These are phyloP conservation scores for Acaromyces ingoldii DNA, from an alignment of 1,284 basidiomycete genomes.

Conservation along the genomic window DNA sequence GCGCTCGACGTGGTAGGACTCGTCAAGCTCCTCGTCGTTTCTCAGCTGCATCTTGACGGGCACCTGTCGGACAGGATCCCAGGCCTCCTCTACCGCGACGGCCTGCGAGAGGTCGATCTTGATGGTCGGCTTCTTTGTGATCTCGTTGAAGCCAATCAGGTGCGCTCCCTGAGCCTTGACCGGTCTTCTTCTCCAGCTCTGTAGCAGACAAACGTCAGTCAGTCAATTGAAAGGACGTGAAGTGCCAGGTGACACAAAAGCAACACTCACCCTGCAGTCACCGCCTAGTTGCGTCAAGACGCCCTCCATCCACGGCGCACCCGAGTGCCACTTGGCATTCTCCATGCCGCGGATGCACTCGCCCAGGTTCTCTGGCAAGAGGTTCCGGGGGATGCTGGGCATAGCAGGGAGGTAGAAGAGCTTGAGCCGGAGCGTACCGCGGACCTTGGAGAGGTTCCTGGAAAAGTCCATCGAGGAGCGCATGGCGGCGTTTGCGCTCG, in stretches of 20 bases:
- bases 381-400: slow-evolving; percentile 69
- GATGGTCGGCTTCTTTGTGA: slow-evolving; percentile 82
- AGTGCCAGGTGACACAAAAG: background rate
- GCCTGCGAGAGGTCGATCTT: slow-evolving; percentile 88
- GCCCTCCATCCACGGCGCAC: slow-evolving; percentile 72
- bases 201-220: slow-evolving; percentile 5
- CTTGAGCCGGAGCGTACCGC: slow-evolving; percentile 44
- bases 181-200: slow-evolving; percentile 83
- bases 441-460: slow-evolving; percentile 29
- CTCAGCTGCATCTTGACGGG: background rate
- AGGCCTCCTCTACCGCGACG: slow-evolving; percentile 69
- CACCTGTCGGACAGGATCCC: slow-evolving; percentile 53
- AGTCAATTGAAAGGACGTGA: background rate
- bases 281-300: slow-evolving; percentile 88
- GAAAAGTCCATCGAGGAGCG: slow-evolving; percentile 31
- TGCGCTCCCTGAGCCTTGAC: slow-evolving; percentile 80
- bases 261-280: slow-evolving; percentile 69
- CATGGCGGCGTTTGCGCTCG: slow-evolving; percentile 8
- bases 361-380: slow-evolving; percentile 83
- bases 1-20: slow-evolving; percentile 65
- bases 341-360: slow-evolving; percentile 84
- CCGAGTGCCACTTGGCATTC: slow-evolving; percentile 84
- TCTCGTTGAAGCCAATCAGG: slow-evolving; percentile 85
- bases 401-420: slow-evolving; percentile 80
- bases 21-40: slow-evolving; percentile 60